Evolutionary conservation across 257 asterid species (phyloP).

Genomic region (Solanum piurae): DNA sequence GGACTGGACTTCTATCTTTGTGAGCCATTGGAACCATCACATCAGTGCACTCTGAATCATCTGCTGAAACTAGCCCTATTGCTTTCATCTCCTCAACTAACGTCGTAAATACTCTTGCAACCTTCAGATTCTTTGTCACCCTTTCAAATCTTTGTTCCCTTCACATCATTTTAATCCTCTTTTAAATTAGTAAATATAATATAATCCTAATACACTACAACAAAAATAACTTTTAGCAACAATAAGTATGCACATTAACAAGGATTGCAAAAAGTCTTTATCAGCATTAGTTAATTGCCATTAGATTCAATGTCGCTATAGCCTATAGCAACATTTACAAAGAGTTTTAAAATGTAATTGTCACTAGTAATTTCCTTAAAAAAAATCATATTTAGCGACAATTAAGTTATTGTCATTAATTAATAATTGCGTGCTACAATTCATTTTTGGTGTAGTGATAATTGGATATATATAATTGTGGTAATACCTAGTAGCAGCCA

Average conservation of each 20-base stretch:
- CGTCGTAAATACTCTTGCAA: constrained; percentile 12
- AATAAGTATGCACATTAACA: background rate
- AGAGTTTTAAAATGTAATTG: background rate
- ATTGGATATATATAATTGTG: background rate
- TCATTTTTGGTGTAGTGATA: background rate
- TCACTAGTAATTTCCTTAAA: background rate
- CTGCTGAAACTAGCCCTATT: constrained; percentile 9
- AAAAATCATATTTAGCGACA: too few species aligned
- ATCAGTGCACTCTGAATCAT: constrained; percentile 11
- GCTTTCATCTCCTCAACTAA: constrained; percentile 19
- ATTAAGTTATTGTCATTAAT: too few species aligned
- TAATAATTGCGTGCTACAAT: background rate
- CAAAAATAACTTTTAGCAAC: background rate
- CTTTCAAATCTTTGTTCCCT: constrained; percentile 93
- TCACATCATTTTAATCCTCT: background rate
- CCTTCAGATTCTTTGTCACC: constrained; percentile 78
- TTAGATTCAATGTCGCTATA: background rate
- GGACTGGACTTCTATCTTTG: constrained; percentile 17
- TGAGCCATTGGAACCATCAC: constrained; percentile 21
- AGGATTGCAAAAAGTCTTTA: background rate
- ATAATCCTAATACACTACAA: background rate
- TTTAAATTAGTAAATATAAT: background rate
- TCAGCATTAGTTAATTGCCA: background rate
- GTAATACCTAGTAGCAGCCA: constrained; percentile 85
- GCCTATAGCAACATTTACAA: background rate